Conservation (phyloP, 129 eudicot species). For the Logfia minima region DNA sequence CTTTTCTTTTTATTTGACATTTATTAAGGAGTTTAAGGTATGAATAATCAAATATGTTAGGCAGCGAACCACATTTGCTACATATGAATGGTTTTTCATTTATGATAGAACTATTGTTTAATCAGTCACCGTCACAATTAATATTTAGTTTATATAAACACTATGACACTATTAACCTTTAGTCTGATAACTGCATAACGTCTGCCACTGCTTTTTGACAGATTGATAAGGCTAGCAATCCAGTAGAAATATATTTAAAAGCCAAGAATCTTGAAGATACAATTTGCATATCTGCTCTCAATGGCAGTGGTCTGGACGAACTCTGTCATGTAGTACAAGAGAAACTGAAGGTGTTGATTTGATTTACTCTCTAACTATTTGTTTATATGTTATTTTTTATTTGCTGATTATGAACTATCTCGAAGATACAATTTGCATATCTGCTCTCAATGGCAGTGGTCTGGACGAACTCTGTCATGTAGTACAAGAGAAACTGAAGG, state of each 20-base stretch:
- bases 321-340: conserved; percentile 84
- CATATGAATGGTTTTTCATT: not conserved
- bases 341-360: conserved; percentile 59
- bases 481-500: conserved; percentile 87
- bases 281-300: conserved; percentile 86
- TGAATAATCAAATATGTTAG: not conserved
- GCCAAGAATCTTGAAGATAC: conserved; percentile 65
- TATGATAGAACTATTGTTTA: not conserved
- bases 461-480: conserved; percentile 77
- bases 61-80: not conserved
- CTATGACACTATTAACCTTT: not conserved
- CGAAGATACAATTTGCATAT: conserved; percentile 79
- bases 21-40: not conserved
- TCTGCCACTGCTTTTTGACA: conserved; percentile 31
- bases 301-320: conserved; percentile 79
- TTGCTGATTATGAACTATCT: conserved; percentile 19
- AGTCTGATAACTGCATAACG: not conserved
- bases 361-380: not conserved
- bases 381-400: not conserved
- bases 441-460: conserved; percentile 86
- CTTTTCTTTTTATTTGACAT: not conserved
- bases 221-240: conserved; percentile 87
- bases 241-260: conserved; percentile 57
- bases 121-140: not conserved
- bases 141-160: not conserved